Evolutionary conservation across 306 rosid species (phyloP).

Genomic region (Vigna reflexopilosa): DNA sequence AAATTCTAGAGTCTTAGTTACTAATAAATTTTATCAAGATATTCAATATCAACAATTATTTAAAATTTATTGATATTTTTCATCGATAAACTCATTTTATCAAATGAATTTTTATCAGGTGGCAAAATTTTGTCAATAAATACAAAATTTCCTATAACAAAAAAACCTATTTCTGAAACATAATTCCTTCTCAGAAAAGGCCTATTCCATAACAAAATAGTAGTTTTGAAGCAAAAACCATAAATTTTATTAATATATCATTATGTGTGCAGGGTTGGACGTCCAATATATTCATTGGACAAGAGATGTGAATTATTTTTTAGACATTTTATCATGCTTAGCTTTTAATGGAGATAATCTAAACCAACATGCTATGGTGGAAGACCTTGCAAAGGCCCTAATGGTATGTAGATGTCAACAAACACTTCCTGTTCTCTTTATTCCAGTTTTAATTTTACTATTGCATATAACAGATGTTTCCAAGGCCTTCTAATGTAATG

Average conservation of each 20-base stretch:
- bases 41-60: too few relatives aligned
- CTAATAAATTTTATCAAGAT: too few relatives aligned
- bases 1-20: too few relatives aligned
- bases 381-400: slow-evolving; percentile 41
- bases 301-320: neutral
- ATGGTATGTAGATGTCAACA: slow-evolving; percentile 16
- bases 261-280: slow-evolving; percentile 9
- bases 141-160: too few relatives aligned
- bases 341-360: slow-evolving; percentile 17
- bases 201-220: too few relatives aligned
- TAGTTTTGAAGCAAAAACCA: neutral
- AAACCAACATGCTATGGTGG: neutral
- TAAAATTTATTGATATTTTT: too few relatives aligned
- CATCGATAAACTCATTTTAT: too few relatives aligned
- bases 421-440: neutral
- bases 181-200: too few relatives aligned
- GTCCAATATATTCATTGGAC: neutral
- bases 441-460: neutral
- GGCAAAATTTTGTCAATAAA: too few relatives aligned
- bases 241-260: neutral
- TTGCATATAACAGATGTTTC: slow-evolving; percentile 38
- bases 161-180: too few relatives aligned
- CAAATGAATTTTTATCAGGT: too few relatives aligned
- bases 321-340: neutral
- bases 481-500: neutral